Conservation (phyloP, 306 rosid genomes). For the Vicia villosa region DNA sequence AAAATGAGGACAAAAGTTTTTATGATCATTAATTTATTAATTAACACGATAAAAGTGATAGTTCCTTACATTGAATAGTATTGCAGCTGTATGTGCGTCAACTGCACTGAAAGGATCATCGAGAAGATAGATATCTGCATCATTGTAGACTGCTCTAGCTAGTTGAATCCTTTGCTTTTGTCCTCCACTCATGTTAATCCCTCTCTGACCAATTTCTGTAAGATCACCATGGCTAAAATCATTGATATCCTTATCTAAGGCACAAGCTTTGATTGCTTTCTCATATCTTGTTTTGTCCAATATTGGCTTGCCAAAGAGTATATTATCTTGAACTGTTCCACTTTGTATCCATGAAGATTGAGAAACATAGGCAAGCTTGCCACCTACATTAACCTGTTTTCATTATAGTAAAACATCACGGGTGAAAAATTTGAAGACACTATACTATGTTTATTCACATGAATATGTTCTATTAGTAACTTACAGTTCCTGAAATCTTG, state of each 20-base stretch:
- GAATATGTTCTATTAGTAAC: slow-evolving; percentile 33
- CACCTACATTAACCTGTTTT: slow-evolving; percentile 59
- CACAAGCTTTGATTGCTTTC: slow-evolving; percentile 66
- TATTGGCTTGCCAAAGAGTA: slow-evolving; percentile 76
- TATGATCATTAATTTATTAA: not conserved
- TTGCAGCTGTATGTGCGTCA: slow-evolving; percentile 77
- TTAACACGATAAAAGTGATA: not conserved
- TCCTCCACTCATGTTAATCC: slow-evolving; percentile 90
- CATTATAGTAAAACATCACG: not conserved
- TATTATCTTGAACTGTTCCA: slow-evolving; percentile 74
- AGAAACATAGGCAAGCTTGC: slow-evolving; percentile 74
- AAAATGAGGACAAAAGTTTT: not conserved
- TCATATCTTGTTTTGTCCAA: slow-evolving; percentile 60
- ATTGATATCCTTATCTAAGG: slow-evolving; percentile 63
- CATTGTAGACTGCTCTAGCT: slow-evolving; percentile 78
- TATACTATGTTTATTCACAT: not conserved
- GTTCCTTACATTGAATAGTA: slow-evolving; percentile 59
- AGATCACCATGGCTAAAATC: slow-evolving; percentile 76
- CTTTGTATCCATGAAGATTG: slow-evolving; percentile 89
- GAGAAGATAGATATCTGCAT: slow-evolving; percentile 74
- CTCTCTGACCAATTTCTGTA: slow-evolving; percentile 89
- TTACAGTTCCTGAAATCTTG: slow-evolving; percentile 66
- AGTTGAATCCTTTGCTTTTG: slow-evolving; percentile 89
- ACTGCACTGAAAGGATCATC: slow-evolving; percentile 92
- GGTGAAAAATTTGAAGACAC: not conserved